phyloP scores from a whole-genome alignment of 345 rosid species.

The Hibiscus mutabilis region DNA sequence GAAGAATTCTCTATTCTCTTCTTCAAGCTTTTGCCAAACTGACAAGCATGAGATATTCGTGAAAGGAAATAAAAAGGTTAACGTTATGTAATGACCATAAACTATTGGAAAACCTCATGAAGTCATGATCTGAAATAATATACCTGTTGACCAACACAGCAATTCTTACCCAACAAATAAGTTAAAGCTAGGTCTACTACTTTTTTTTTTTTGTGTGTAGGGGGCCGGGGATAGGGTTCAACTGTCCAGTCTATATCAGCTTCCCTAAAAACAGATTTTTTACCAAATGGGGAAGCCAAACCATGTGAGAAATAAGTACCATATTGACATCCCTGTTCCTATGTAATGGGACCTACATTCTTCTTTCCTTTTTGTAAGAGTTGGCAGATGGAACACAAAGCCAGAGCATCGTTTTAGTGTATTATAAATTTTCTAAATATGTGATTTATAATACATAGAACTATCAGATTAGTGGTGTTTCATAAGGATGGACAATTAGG shows the following conservation, averaged over 20 bases:
- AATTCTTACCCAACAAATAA: background rate
- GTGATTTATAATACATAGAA: background rate
- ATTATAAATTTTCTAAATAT: background rate
- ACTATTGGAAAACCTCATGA: background rate
- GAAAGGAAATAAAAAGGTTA: background rate
- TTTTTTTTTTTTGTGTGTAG: background rate
- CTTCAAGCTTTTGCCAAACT: constrained; percentile 99
- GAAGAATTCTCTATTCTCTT: constrained; percentile 90
- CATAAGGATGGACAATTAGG: background rate
- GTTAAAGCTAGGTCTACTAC: background rate
- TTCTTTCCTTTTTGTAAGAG: background rate
- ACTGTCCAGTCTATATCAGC: too few relatives aligned
- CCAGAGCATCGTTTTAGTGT: background rate
- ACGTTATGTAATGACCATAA: background rate
- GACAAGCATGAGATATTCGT: constrained; percentile 16
- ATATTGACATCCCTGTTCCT: background rate
- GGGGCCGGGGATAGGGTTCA: background rate
- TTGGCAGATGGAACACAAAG: background rate
- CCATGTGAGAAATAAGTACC: background rate
- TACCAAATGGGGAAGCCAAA: background rate
- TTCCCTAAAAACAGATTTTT: background rate
- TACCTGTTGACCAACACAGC: background rate
- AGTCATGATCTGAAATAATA: background rate
- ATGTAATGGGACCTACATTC: background rate
- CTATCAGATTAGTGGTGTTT: constrained; percentile 2